Conservation (phyloP, 2,329 filamentous ascomycete genomes). For the Camillea tinctor region DNA sequence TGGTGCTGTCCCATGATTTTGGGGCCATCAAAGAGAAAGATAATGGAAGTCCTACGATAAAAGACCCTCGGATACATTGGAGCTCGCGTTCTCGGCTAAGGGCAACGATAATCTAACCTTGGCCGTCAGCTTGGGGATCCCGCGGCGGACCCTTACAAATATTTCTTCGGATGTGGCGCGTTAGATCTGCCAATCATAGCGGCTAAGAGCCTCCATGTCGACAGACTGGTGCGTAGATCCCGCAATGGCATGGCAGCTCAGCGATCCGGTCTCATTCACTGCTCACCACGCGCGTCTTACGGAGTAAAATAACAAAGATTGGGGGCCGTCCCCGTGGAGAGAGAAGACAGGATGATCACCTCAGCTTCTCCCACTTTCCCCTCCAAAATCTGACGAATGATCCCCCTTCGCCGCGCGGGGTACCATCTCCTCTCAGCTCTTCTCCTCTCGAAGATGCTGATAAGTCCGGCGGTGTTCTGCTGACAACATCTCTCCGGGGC, state of each 20-base stretch:
- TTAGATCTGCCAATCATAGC: not conserved
- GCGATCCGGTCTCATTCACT: not conserved
- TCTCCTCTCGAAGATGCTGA: not conserved
- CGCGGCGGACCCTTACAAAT: not conserved
- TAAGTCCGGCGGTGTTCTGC: not conserved
- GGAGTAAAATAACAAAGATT: not conserved
- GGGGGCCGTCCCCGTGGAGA: not conserved
- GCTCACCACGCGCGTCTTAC: not conserved
- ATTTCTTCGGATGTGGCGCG: not conserved
- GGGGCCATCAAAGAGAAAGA: not conserved
- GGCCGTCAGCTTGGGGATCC: not conserved
- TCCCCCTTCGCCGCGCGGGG: not conserved
- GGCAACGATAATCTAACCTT: not conserved
- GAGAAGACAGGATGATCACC: not conserved
- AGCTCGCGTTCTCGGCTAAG: not conserved
- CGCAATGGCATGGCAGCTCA: not conserved
- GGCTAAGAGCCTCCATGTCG: not conserved
- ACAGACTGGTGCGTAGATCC: not conserved
- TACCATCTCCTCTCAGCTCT: not conserved
- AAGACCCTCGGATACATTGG: not conserved
- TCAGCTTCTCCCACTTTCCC: not conserved
- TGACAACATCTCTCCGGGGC: not conserved
- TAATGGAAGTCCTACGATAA: not conserved
- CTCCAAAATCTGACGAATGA: not conserved
- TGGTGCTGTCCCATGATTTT: not conserved